Base-by-base conservation (phyloP, 768 basidiomycete species). In the Psilocybe azurescens region DNA sequence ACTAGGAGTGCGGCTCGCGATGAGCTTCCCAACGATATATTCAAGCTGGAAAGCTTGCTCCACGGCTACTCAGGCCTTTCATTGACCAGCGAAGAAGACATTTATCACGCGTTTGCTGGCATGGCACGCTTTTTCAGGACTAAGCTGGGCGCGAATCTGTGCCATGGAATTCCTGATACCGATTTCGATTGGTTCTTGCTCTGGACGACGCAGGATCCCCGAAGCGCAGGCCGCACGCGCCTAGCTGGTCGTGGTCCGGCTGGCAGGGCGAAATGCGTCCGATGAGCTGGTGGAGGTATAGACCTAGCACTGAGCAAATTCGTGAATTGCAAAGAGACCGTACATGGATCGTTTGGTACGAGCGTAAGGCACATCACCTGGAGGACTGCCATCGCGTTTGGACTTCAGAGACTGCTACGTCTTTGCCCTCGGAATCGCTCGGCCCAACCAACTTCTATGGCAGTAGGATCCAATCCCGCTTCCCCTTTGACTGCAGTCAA, bases 131-230 rank as follows among this genome's bases (percentile, higher is more conserved):
- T 33, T 16, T 28, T 64, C 51, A 50, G 20, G 13, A 53, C 28
- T 2, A 6, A 46, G 6, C 16, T 64, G 51, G 33, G 46, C 2
- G 50, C 50, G 10, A 57, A 64, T 29, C 46, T 64, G 2, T 60
- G 54, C 24, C 63, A 64, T 18, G 63, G 63, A 2, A 48, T 60
- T 24, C 59, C 63, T 3, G 63, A 60, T 32, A 46, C 41, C 5
- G 49, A 52, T 47, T 60, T 64, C n/a, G 63, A 64, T 33, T 64
- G 63, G 63, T 64, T 57, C 29, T 59, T 64, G 33, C 51, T 64
- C 5, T 64, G 63, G 59, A 29, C 44, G n/a, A 9, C 62, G 8
- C n/a, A 47, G 30, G 55, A 28, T 8, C 38, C 36, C 63, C 60
- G 11, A 53, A n/a, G 9, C 54, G 63, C 14, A 49, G 59, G n/a